A percentile compares a stretch with the other conserved stretches of the same genome.
phyloP scores from a whole-genome alignment of 257 asterid genomes.

The Nicotiana otophora region DNA sequence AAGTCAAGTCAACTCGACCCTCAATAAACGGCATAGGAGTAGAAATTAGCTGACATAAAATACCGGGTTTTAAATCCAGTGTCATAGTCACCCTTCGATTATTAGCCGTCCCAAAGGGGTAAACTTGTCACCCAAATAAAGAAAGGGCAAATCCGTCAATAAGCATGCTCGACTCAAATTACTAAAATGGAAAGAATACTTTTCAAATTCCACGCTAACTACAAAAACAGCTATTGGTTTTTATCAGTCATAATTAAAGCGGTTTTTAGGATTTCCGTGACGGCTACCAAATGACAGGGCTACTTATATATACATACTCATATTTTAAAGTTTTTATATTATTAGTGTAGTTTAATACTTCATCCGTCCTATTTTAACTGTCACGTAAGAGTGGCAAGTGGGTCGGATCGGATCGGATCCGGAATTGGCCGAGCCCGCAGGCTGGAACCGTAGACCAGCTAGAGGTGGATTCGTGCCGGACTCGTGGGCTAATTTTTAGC shows the following conservation, averaged over 20 bases:
- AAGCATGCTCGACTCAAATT: background rate
- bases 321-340: background rate
- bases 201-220: background rate
- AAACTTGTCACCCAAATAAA: background rate
- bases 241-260: background rate
- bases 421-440: no score
- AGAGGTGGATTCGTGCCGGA: no score
- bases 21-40: background rate
- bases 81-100: background rate
- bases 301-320: background rate
- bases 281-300: background rate
- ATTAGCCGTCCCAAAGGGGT: background rate
- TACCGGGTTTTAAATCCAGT: background rate
- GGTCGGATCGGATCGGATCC: no score
- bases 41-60: background rate
- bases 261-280: background rate
- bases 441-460: no score
- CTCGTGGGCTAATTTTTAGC: no score
- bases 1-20: background rate
- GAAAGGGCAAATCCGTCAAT: conserved; percentile 26
- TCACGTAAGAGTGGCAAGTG: no score
- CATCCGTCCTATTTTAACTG: background rate
- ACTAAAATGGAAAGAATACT: conserved; percentile 18
- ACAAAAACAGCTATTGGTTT: background rate
- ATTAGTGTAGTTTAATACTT: background rate